These are phyloP conservation scores for Penicillium griseofulvum DNA, from an alignment of 2,329 filamentous ascomycete species.

Conservation along the genomic window DNA sequence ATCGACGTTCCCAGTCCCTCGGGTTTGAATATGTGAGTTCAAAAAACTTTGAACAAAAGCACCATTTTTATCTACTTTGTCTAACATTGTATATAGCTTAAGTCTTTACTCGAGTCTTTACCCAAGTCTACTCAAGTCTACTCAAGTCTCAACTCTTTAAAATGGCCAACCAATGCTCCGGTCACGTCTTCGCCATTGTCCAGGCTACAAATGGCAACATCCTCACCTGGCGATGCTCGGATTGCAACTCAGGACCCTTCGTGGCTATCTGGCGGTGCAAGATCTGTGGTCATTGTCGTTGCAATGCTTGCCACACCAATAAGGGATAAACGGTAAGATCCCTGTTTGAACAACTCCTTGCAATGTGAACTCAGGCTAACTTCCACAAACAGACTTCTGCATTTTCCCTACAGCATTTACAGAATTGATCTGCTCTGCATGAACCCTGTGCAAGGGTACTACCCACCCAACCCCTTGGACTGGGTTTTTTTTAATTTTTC, in stretches of 20 bases:
- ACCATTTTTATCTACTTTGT: too few relatives aligned
- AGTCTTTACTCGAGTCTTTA: too few relatives aligned
- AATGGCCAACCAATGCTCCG: slow-evolving; percentile 43
- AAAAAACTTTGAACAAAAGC: too few relatives aligned
- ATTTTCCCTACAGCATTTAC: not conserved
- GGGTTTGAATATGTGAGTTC: slow-evolving; percentile 17
- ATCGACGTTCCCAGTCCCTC: slow-evolving; percentile 23
- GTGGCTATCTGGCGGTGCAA: slow-evolving; percentile 46
- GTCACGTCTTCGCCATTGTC: slow-evolving; percentile 40
- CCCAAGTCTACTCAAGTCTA: too few relatives aligned
- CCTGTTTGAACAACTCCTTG: not conserved
- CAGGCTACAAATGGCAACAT: slow-evolving; percentile 45
- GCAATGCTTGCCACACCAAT: slow-evolving; percentile 40
- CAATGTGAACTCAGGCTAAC: not conserved
- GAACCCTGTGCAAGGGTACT: slow-evolving; percentile 14
- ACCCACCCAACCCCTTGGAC: slow-evolving; percentile 3
- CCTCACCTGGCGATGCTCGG: slow-evolving; percentile 44
- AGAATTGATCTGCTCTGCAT: slow-evolving; percentile 10
- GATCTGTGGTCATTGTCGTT: slow-evolving; percentile 42
- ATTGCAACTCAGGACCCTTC: slow-evolving; percentile 43
- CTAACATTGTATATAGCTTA: too few relatives aligned
- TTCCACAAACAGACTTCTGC: not conserved
- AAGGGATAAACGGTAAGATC: slow-evolving; percentile 26
- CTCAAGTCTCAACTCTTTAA: not conserved
- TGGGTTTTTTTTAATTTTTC: not conserved